These are phyloP conservation scores for Paracorniculantispora psalliotae DNA, from an alignment of 2,329 filamentous ascomycete genomes.

Conservation along the genomic window DNA sequence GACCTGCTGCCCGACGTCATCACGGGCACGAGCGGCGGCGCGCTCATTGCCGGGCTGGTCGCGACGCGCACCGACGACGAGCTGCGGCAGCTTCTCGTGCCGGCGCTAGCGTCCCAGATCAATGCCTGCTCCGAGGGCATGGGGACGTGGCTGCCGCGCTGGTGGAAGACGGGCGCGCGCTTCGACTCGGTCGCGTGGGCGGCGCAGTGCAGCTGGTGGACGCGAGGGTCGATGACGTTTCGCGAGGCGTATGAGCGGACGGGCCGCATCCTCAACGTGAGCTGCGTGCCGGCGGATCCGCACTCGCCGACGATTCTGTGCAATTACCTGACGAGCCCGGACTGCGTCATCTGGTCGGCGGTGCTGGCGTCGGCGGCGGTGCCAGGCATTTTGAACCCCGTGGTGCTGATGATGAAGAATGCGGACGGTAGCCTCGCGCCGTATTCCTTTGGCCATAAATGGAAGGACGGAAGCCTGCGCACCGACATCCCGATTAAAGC, in stretches of 20 bases:
- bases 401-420: conserved; percentile 88
- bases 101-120: conserved; percentile 79
- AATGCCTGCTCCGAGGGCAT: conserved; percentile 78
- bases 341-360: conserved; percentile 98
- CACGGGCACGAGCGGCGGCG: conserved; percentile 91
- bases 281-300: conserved; percentile 91
- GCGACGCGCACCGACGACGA: conserved; percentile 91
- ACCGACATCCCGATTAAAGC: conserved; percentile 95
- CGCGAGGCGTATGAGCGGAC: conserved; percentile 91
- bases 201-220: conserved; percentile 79
- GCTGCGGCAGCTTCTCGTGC: conserved; percentile 76
- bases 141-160: conserved; percentile 70
- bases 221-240: conserved; percentile 86
- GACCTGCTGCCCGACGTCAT: conserved; percentile 87
- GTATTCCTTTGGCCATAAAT: conserved; percentile 97
- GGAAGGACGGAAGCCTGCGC: conserved; percentile 92
- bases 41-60: conserved; percentile 79
- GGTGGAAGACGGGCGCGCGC: conserved; percentile 88
- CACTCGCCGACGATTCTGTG: conserved; percentile 88
- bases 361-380: conserved; percentile 93
- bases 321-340: conserved; percentile 91
- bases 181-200: conserved; percentile 96
- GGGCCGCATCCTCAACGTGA: conserved; percentile 90
- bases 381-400: conserved; percentile 90
- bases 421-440: conserved; percentile 71